Evolutionary conservation across 2,329 filamentous ascomycete species (phyloP).

Genomic region (Epichloe brachyelytri): DNA sequence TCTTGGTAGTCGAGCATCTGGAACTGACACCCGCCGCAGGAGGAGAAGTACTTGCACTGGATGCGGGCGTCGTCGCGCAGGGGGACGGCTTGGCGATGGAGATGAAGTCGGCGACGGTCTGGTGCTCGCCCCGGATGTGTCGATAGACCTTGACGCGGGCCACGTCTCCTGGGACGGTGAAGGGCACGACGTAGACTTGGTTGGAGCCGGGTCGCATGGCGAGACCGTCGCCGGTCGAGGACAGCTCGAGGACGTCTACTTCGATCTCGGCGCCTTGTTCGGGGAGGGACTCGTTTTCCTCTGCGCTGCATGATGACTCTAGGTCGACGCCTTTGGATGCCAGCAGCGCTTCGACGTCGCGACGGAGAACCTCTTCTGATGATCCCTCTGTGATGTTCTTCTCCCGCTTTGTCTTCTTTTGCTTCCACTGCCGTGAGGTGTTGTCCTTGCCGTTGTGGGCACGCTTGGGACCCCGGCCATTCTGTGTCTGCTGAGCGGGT

Average conservation of each 20-base stretch:
- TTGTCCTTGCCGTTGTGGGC: constrained; percentile 1
- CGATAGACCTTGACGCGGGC: constrained; percentile 68
- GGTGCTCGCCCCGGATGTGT: constrained; percentile 51
- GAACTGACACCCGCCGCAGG: constrained; percentile 88
- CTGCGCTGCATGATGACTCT: constrained; percentile 2
- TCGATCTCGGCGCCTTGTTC: constrained; percentile 64
- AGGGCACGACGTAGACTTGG: constrained; percentile 75
- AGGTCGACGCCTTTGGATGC: constrained; percentile 23
- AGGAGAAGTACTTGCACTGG: constrained; percentile 73
- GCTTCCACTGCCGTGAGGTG: constrained; percentile 17
- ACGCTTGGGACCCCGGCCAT: constrained; percentile 2
- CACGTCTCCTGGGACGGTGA: constrained; percentile 72
- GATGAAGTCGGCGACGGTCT: constrained; percentile 72
- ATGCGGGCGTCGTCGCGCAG: constrained; percentile 65
- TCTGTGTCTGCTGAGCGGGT: neutral
- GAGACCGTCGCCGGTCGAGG: constrained; percentile 85
- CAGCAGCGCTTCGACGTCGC: constrained; percentile 47
- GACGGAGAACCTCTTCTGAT: constrained; percentile 51
- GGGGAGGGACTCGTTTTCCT: constrained; percentile 35
- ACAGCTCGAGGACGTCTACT: constrained; percentile 67
- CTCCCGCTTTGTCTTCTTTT: constrained; percentile 44
- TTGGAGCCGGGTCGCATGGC: constrained; percentile 53
- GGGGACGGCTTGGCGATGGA: constrained; percentile 61
- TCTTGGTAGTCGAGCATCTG: constrained; percentile 89
- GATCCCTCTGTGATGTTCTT: constrained; percentile 49